Percentiles rank a stretch among this genome's conserved stretches.
phyloP scores from a whole-genome alignment of 2,329 filamentous ascomycete genomes.

The Ceratocystis ficicola region DNA sequence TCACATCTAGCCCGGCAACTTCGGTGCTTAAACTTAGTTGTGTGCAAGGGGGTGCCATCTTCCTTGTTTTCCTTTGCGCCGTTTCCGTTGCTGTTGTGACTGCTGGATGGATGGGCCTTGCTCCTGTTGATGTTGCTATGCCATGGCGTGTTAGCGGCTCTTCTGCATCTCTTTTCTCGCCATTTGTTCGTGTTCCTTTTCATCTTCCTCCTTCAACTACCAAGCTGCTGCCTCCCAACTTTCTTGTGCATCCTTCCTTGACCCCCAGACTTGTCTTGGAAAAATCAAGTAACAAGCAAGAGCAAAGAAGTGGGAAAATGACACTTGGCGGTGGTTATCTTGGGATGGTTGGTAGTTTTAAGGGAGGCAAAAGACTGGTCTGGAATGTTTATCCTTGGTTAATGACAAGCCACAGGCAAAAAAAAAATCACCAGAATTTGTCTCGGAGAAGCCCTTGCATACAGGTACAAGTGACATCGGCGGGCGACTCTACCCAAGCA shows the following conservation, averaged over 20 bases:
- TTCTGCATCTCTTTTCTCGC: background rate
- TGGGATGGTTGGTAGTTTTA: background rate
- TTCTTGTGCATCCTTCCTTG: no score
- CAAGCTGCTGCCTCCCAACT: background rate
- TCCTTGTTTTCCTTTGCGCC: background rate
- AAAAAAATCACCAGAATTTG: background rate
- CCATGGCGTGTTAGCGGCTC: background rate
- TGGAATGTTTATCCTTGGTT: background rate
- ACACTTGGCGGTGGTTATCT: no score
- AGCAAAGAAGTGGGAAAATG: no score
- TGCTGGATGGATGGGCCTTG: background rate
- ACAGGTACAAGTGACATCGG: background rate
- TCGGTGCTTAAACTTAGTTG: constrained; percentile 1
- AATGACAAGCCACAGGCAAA: background rate
- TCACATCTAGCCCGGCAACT: background rate
- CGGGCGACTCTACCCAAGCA: background rate
- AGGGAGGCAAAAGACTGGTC: background rate
- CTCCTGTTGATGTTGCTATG: background rate
- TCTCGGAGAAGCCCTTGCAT: background rate
- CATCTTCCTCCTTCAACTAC: background rate
- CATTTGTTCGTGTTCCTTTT: constrained; percentile 6
- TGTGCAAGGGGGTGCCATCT: background rate
- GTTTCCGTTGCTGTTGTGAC: background rate
- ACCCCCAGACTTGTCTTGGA: no score
- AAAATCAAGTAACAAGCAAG: no score